Conservation (phyloP, 1,139 yeast genomes). For the Taiozyma onychis region DNA sequence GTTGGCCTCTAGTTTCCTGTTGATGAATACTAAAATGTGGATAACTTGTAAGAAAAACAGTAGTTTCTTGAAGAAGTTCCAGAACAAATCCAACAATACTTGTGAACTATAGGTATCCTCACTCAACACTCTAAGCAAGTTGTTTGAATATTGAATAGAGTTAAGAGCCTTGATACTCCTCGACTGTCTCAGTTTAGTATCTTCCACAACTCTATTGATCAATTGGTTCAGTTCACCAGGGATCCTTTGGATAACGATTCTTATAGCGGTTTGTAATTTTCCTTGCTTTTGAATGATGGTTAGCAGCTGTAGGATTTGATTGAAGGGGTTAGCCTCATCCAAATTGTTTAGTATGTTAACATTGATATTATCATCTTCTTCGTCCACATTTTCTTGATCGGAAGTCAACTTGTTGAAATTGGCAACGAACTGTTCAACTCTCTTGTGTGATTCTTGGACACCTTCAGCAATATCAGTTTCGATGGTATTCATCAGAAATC, state of each 20-base stretch:
- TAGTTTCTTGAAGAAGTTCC: slow-evolving; percentile 58
- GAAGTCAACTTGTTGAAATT: slow-evolving; percentile 23
- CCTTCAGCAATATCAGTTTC: slow-evolving; percentile 52
- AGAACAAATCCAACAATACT: slow-evolving; percentile 64
- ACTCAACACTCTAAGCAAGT: slow-evolving; percentile 4
- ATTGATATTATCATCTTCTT: slow-evolving; percentile 2
- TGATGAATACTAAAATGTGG: slow-evolving; percentile 56
- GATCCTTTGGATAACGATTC: slow-evolving; percentile 44
- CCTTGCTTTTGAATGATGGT: slow-evolving; percentile 58
- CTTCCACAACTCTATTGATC: slow-evolving; percentile 59
- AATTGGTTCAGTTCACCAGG: slow-evolving; percentile 46
- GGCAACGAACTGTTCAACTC: slow-evolving; percentile 40
- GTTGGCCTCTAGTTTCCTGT: slow-evolving; percentile 27
- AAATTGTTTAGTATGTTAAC: slow-evolving; percentile 3
- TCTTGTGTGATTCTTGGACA: slow-evolving; percentile 32
- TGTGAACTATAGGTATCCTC: slow-evolving; percentile 45
- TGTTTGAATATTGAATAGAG: not conserved
- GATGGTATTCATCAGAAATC: slow-evolving; percentile 49
- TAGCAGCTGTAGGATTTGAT: slow-evolving; percentile 50
- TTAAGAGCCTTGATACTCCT: slow-evolving; percentile 29
- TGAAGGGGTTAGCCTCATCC: slow-evolving; percentile 45
- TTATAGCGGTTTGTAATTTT: slow-evolving; percentile 56
- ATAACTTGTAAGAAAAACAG: slow-evolving; percentile 67
- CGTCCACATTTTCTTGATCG: slow-evolving; percentile 4
- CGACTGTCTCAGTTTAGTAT: slow-evolving; percentile 51